Conservation (phyloP, 371 early-diverging fungal species). For the Syncephalastrum sp. region DNA sequence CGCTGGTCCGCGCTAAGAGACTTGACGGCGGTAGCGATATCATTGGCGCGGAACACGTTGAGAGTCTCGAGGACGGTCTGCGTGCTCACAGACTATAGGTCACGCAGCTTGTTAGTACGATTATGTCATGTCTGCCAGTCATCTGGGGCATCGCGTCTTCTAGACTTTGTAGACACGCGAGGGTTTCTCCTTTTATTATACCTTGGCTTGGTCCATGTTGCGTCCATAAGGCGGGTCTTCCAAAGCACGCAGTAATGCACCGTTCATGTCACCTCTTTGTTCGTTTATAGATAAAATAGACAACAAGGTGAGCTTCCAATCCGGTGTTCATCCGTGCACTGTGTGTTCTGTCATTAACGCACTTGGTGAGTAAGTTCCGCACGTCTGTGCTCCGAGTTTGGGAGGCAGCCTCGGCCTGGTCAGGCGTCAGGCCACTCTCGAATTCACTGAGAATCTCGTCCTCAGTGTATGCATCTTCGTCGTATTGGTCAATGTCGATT, state of each 20-base stretch:
- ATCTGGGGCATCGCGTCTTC: too few relatives aligned
- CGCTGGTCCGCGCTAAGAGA: slow-evolving; percentile 59
- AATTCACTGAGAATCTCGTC: slow-evolving; percentile 54
- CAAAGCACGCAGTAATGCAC: slow-evolving; percentile 70
- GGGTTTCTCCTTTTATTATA: slow-evolving; percentile 21
- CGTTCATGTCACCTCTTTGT: slow-evolving; percentile 66
- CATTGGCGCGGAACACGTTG: slow-evolving; percentile 64
- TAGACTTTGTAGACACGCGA: background rate
- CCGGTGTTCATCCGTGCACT: background rate
- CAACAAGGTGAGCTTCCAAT: background rate
- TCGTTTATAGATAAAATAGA: background rate
- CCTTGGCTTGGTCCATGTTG: slow-evolving; percentile 70
- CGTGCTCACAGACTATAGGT: slow-evolving; percentile 61
- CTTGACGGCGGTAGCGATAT: slow-evolving; percentile 65
- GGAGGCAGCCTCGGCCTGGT: slow-evolving; percentile 57
- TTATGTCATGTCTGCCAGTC: too few relatives aligned
- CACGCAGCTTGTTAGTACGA: background rate
- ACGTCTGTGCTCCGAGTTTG: slow-evolving; percentile 63
- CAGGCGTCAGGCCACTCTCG: slow-evolving; percentile 37
- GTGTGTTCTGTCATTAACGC: slow-evolving; percentile 4
- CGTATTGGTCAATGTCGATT: slow-evolving; percentile 80
- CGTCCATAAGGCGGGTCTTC: slow-evolving; percentile 85
- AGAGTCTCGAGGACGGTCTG: slow-evolving; percentile 81
- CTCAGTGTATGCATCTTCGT: slow-evolving; percentile 76
- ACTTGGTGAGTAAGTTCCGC: slow-evolving; percentile 54